Base-by-base conservation (phyloP, 192 early-diverging fungal genomes). In the Podila clonocystis region DNA sequence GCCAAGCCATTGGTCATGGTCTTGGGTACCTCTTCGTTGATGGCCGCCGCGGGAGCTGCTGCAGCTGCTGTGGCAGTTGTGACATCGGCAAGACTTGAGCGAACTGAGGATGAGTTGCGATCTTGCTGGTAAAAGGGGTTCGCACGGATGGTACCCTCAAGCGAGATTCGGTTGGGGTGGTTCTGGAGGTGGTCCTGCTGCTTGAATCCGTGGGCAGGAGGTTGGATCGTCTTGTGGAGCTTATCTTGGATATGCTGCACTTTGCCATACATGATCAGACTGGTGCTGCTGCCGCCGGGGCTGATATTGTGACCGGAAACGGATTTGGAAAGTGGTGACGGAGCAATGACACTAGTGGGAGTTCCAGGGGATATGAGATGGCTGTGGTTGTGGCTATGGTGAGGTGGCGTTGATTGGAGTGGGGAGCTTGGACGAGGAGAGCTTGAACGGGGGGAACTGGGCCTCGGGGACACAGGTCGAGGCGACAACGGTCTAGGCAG, bases 41-140 rank as follows among this genome's bases (percentile, higher is more conserved):
- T 45, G 6, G n/a, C 38, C 2, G 52, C n/a, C 5, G 59, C 7
- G 31, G 59, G 72, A 50, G 71, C 70, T 49, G 58, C 52, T 17
- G 70, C 65, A 26, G 71, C 63, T 20, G 65, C 70, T 29, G 34
- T n/a, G n/a, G 26, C 48, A 12, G 70, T 72, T n/a, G 64, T 67
- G 20, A 77, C 20, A 24, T 77, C 75, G n/a, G 68, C 75, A 66
- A 77, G 63, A 58, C 76, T 79, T 7, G 76, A 79, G 9, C 76
- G 76, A 26, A 68, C 69, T 49, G 76, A 79, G 4, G 59, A 28
- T 7, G 77, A 72, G 45, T 58, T 76, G 20, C 70, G 77, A 55
- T 80, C 77, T 45, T 73, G 77, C 29, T 80, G 77, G 58, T 80
- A 80, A 57, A 80, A 80, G 12, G 77, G 77, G 34, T 80, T 80